These are phyloP conservation scores for Kockovaella imperatae DNA, from an alignment of 768 basidiomycete species.

Conservation along the genomic window DNA sequence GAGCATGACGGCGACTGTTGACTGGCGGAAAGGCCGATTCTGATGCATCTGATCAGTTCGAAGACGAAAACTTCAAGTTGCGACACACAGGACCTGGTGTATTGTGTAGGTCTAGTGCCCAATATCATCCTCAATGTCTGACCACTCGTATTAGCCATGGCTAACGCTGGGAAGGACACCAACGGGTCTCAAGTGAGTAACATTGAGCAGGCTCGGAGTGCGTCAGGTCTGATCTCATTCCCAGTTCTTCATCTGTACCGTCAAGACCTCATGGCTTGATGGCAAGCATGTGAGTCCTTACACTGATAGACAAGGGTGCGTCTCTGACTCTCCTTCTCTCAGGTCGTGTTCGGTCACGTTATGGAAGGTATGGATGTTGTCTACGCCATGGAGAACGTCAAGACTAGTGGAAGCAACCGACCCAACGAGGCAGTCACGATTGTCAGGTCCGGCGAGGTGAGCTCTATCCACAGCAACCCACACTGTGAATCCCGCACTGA, in stretches of 20 bases:
- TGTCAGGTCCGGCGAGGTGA: slow-evolving; percentile 78
- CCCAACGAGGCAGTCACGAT: slow-evolving; percentile 73
- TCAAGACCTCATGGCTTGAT: slow-evolving; percentile 80
- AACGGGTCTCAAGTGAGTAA: slow-evolving; percentile 79
- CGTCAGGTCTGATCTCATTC: slow-evolving; percentile 18
- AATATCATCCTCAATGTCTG: background rate
- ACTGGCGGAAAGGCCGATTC: background rate
- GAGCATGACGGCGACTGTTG: slow-evolving; percentile 1
- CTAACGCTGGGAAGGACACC: slow-evolving; percentile 88
- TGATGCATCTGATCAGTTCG: slow-evolving; percentile 52
- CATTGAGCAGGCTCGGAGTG: slow-evolving; percentile 4
- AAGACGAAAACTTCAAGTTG: slow-evolving; percentile 98
- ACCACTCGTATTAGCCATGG: slow-evolving; percentile 53
- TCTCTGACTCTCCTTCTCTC: slow-evolving; percentile 20
- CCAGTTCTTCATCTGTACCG: slow-evolving; percentile 93
- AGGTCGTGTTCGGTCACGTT: slow-evolving; percentile 91
- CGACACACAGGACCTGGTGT: slow-evolving; percentile 76
- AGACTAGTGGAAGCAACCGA: slow-evolving; percentile 63
- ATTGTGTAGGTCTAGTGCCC: slow-evolving; percentile 21
- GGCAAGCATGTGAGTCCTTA: slow-evolving; percentile 61
- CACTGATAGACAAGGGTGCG: slow-evolving; percentile 9
- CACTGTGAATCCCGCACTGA: too few relatives aligned
- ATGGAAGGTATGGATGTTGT: slow-evolving; percentile 89
- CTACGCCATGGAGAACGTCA: slow-evolving; percentile 60
- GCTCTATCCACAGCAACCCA: slow-evolving; percentile 7